Base-by-base conservation (phyloP, 192 early-diverging fungal species). In the Geosiphon pyriformis region DNA sequence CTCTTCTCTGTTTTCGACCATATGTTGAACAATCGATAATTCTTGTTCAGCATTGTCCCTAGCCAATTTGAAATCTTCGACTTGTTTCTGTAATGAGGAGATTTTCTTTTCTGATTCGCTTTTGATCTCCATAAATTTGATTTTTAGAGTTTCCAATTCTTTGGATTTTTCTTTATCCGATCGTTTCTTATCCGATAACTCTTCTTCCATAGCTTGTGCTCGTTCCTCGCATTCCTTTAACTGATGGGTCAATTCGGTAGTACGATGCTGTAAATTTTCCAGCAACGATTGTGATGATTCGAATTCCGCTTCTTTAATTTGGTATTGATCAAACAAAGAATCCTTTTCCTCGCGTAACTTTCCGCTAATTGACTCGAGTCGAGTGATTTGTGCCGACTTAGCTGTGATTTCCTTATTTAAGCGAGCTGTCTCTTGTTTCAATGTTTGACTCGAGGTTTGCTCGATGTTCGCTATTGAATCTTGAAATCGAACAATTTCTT, bases 261-360 rank as follows among this genome's bases (percentile, higher is more conserved):
- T 65, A 42, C 83, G 78, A 48, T 81, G 72, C 37, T 85, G 79
- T 27, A 83, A 68, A 56, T 82, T 79, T 57, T 84, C 81, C 0
- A 87, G 61, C 20, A 73, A 76, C 8, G 72, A 79, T 62, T 85
- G 83, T 11, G 83, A 85, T 18, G 78, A 80, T 63, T 85, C 83
- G 61, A 80, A 82, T 67, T 85, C 80, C 11, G 83, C 83, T 46
- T 81, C 77, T 64, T 81, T 85, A 35, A 80, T 72, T 52, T 85
- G 83, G 4, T 82, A 72, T 42, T 85, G 77, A 48, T 85, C 83
- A 74, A 79, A 80, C 59, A 77, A 65, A 42, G 63, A 52, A 6
- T 81, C 74, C 67, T 78, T 81, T 60, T 76, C 73, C 20, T 79
- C 72, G 3, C 71, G 58, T 29, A 74, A 61, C 63, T 82, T 80